Base-by-base conservation (phyloP, 352 stramenopile genomes). In the Phytophthora pistaciae region DNA sequence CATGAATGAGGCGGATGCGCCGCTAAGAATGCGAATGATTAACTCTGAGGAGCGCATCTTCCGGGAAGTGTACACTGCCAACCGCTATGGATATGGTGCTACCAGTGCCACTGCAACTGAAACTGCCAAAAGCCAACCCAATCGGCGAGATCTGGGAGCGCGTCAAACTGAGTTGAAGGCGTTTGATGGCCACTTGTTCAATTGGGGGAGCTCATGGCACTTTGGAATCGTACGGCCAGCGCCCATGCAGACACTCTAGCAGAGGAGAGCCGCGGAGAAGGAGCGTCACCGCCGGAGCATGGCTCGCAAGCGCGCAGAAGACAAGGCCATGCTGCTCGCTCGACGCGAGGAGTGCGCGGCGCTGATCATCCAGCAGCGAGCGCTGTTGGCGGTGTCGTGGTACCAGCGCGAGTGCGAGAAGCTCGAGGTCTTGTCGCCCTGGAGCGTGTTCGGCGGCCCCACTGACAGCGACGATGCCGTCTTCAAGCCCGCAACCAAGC, bases 261-360 rank as follows among this genome's bases (percentile, higher is more conserved):
- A 21, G 56, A 46, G 13, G 36, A 60, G 69, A 11, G 48, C 55
- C 1, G 49, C 27, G 29, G 46, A 54, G 49, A 66, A 57, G 33
- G 52, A 64, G 21, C 61, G 62, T 8, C 68, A 75, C 25, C 68
- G 61, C 16, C 18, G 61, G 29, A 58, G 20, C 31, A 75, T 71
- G 68, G 68, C 68, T 10, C 38, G 42, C 38, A 64, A 64, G n/a
- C 68, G 68, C 1, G 54, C 61, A 10, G 31, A 27, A 6, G 53
- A 48, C 11, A 60, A 65, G 31, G 55, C 42, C 3, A 33, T 25
- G 9, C 64, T 70, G 13, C 31, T 55, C 18, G 20, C 36, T 31
- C 42, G 38, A 33, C 62, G 62, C 3, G 18, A 38, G 13, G 62
- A 75, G 14, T 52, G 60, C 31, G 20, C 50, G 16, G 10, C 40